Evolutionary conservation across 1,284 basidiomycete genomes (phyloP).

Genomic region (Heimioporus retisporus): DNA sequence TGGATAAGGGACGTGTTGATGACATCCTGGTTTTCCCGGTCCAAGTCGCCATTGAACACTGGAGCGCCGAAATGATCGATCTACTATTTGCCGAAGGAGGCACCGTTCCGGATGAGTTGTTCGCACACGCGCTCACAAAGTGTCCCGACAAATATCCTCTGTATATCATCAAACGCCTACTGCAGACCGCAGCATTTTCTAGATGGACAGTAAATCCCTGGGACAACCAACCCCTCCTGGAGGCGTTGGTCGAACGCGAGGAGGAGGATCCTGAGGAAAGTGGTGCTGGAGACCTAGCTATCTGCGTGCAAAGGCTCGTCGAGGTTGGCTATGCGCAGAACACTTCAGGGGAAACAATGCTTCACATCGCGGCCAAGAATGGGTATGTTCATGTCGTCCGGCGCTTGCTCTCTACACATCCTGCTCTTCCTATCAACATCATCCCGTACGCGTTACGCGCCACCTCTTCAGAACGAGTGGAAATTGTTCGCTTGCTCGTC

Average conservation of each 20-base stretch:
- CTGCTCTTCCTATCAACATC: too few relatives aligned
- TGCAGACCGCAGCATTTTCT: conserved; percentile 8
- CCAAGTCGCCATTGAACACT: conserved; percentile 11
- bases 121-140: neutral
- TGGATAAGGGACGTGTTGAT: neutral
- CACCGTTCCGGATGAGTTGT: neutral
- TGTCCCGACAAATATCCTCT: neutral
- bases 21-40: conserved; percentile 1
- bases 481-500: too few relatives aligned
- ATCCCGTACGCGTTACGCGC: too few relatives aligned
- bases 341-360: neutral
- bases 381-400: neutral
- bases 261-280: too few relatives aligned
- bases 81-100: conserved; percentile 10
- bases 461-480: too few relatives aligned
- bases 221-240: conserved; percentile 10
- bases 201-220: neutral
- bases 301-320: neutral
- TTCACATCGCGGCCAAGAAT: neutral
- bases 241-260: conserved; percentile 4
- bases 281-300: neutral
- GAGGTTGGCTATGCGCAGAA: neutral
- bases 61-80: conserved; percentile 7
- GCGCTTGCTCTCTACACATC: too few relatives aligned
- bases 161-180: neutral